Conservation (phyloP, 2,329 filamentous ascomycete genomes). For the Claviceps maximensis region DNA sequence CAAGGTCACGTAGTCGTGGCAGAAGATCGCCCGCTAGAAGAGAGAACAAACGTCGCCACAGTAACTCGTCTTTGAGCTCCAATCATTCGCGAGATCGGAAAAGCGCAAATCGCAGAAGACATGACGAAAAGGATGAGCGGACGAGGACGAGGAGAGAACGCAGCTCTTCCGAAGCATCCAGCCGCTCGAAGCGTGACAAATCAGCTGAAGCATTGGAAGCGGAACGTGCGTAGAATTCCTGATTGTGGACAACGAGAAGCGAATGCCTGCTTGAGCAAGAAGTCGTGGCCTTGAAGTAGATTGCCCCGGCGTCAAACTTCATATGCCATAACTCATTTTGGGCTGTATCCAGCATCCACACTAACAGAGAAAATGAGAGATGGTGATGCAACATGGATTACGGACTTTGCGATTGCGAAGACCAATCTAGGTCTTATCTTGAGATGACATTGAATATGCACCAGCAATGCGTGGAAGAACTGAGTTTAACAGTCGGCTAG, state of each 20-base stretch:
- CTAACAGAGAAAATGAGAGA: not conserved
- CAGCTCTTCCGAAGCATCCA: conserved; percentile 38
- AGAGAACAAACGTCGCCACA: conserved; percentile 3
- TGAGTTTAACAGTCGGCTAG: not conserved
- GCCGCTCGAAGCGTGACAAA: conserved; percentile 35
- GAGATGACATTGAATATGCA: not conserved
- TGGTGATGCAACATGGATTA: not conserved
- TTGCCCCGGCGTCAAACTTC: not conserved
- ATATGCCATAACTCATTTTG: not conserved
- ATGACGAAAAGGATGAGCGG: conserved; percentile 2
- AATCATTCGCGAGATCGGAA: conserved; percentile 1
- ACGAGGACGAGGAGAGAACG: conserved; percentile 28
- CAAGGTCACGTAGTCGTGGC: conserved; percentile 19
- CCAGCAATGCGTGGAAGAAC: not conserved
- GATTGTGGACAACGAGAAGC: not conserved
- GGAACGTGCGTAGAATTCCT: conserved; percentile 10
- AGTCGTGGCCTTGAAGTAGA: not conserved
- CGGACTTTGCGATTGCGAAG: not conserved
- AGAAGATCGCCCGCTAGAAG: conserved; percentile 6
- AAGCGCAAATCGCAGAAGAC: conserved; percentile 1
- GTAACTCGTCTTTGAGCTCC: conserved; percentile 1
- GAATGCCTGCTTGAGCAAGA: not conserved
- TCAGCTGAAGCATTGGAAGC: conserved; percentile 41
- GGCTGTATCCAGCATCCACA: not conserved
- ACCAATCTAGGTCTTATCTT: not conserved